phyloP scores from a whole-genome alignment of 768 basidiomycete genomes.

The Rhodotorula taiwanensis region DNA sequence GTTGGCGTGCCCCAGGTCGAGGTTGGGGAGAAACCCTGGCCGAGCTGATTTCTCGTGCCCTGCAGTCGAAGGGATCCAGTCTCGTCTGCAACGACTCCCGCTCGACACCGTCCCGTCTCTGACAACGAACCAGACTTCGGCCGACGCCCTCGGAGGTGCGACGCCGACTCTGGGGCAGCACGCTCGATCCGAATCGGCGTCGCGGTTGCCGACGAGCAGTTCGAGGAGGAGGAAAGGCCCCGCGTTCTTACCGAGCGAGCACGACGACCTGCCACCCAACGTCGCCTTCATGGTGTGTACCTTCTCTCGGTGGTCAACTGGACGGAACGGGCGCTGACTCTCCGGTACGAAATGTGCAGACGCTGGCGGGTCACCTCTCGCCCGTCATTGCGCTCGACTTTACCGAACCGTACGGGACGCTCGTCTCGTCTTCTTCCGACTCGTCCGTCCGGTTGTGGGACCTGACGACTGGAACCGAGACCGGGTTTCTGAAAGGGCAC shows the following conservation, averaged over 20 bases:
- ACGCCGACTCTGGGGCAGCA: no score
- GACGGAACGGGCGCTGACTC: no score
- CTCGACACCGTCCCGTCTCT: background rate
- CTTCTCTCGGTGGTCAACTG: no score
- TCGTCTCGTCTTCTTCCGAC: slow-evolving; percentile 76
- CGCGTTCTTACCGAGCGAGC: slow-evolving; percentile 92
- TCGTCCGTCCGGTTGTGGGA: slow-evolving; percentile 90
- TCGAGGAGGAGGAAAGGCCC: slow-evolving; percentile 56
- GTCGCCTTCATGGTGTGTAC: slow-evolving; percentile 76
- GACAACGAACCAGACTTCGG: background rate
- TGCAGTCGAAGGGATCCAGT: slow-evolving; percentile 79
- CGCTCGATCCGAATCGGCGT: background rate
- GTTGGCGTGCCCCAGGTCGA: no score
- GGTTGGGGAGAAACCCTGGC: no score
- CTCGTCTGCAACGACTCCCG: slow-evolving; percentile 8
- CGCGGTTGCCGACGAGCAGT: background rate
- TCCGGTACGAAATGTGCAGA: no score
- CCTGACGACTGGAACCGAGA: slow-evolving; percentile 75
- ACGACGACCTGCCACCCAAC: slow-evolving; percentile 85
- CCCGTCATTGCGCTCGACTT: slow-evolving; percentile 87
- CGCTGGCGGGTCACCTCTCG: slow-evolving; percentile 68
- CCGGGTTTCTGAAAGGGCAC: slow-evolving; percentile 68
- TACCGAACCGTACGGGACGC: slow-evolving; percentile 89
- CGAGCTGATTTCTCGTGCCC: no score
- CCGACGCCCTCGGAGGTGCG: background rate